These are phyloP conservation scores for Acacia confusa DNA, from an alignment of 306 rosid species.

Conservation along the genomic window DNA sequence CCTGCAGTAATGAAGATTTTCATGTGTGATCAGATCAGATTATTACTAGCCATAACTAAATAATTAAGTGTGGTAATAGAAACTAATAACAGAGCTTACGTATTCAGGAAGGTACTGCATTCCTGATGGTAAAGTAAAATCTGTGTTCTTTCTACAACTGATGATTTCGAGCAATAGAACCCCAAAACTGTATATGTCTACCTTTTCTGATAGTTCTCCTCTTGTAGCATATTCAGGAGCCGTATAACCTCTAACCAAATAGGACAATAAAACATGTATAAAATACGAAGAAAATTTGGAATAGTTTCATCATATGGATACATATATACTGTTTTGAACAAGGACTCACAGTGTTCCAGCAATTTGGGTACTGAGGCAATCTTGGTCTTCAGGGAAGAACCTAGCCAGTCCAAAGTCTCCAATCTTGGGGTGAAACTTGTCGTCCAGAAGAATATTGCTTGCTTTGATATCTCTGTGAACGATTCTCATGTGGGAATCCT, in stretches of 20 bases:
- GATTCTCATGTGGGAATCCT: constrained; percentile 81
- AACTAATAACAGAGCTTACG: constrained; percentile 34
- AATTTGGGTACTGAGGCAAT: constrained; percentile 77
- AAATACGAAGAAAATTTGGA: not conserved
- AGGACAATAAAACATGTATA: not conserved
- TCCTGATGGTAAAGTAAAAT: constrained; percentile 70
- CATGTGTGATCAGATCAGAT: not conserved
- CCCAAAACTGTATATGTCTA: constrained; percentile 89
- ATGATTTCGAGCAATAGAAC: constrained; percentile 90
- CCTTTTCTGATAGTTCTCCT: constrained; percentile 89
- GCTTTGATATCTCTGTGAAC: constrained; percentile 93
- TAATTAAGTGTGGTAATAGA: not conserved
- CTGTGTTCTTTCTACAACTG: constrained; percentile 77
- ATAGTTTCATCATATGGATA: not conserved
- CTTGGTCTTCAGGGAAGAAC: constrained; percentile 98
- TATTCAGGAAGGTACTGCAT: constrained; percentile 93
- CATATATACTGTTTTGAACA: no score
- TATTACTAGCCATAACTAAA: not conserved
- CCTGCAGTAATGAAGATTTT: constrained; percentile 37
- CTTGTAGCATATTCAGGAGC: constrained; percentile 93
- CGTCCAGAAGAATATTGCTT: constrained; percentile 93
- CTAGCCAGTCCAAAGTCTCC: constrained; percentile 95
- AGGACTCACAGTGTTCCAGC: constrained; percentile 88
- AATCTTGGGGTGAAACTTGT: constrained; percentile 74
- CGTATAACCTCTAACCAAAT: constrained; percentile 68